Evolutionary conservation across 345 rosid genomes (phyloP).

Genomic region (Linum trigynum): DNA sequence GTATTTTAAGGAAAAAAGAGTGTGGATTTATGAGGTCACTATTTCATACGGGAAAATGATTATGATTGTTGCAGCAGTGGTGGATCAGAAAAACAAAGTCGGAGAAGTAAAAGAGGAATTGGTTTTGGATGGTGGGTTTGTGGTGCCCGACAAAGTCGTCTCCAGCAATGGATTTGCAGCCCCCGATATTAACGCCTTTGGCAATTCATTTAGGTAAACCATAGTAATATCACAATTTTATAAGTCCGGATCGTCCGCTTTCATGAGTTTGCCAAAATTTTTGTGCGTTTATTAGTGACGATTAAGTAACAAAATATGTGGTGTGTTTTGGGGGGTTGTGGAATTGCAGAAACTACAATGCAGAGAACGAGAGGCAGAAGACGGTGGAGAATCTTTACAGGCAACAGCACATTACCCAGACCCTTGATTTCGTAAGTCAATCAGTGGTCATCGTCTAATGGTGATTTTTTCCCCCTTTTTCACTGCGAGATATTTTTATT

Average conservation of each 20-base stretch:
- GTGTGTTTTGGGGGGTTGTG: too few species aligned
- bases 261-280: too few species aligned
- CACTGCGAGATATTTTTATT: too few species aligned
- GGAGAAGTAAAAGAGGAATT: neutral
- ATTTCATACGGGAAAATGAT: neutral
- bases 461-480: too few species aligned
- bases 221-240: too few species aligned
- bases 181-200: conserved; percentile 49
- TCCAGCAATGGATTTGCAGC: conserved; percentile 29
- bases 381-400: conserved; percentile 47
- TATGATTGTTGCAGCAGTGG: neutral
- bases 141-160: neutral
- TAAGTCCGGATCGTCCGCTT: too few species aligned
- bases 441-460: too few species aligned
- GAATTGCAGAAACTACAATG: conserved; percentile 37
- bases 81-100: neutral
- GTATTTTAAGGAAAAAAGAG: too few species aligned
- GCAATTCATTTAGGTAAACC: conserved; percentile 37
- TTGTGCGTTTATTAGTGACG: too few species aligned
- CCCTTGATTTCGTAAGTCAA: conserved; percentile 42
- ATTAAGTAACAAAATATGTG: too few species aligned
- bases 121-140: conserved; percentile 5
- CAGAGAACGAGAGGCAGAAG: conserved; percentile 40
- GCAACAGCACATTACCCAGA: conserved; percentile 54
- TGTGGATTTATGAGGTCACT: too few species aligned